Base-by-base conservation (phyloP, 2,329 filamentous ascomycete species). In the Myriosclerotinia scirpicola region DNA sequence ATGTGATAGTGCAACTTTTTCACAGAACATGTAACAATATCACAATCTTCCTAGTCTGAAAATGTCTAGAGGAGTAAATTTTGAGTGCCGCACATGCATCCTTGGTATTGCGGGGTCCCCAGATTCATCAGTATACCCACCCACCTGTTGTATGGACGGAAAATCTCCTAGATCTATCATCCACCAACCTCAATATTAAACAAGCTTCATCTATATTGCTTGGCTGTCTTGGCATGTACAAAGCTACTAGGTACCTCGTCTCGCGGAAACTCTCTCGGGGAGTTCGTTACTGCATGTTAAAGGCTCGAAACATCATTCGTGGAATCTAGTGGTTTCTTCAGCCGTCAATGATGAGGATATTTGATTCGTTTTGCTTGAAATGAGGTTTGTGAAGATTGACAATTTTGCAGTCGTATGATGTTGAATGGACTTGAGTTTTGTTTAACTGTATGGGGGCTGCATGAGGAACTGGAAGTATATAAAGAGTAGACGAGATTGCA, bases 221-320 rank as follows among this genome's bases (percentile, higher is more conserved):
- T 59, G 63, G 63, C 63, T 42, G 11, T 17, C 53, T 65, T 59
- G 63, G 63, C 63, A 40, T 58, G n/a, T 52, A 59, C 42, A 52
- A 50, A 64, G 34, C 5, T 65, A 59, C n/a, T n/a, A n/a, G n/a
- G n/a, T n/a, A n/a, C 54, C 26, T 60, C 5, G 7, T 11, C 14
- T 11, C 17, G 17, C 44, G 20, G 14, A 26, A 48, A 38, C 15
- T 26, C 8, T 40, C 22, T 20, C n/a, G 40, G 22, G 30, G 20
- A 44, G n/a, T 26, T 36, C 20, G 48, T 34, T 48, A 17, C 22
- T 22, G 9, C 26, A 30, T 40, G n/a, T 9, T 12, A 26, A 30
- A 38, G 22, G 8, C n/a, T 38, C 12, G 63, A 58, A 50, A 17
- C 44, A 26, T 38, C 26, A 65, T 65, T 65, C 63, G 63, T 65